Base-by-base conservation (phyloP, 2,329 filamentous ascomycete species). In the Diaporthe capsici region DNA sequence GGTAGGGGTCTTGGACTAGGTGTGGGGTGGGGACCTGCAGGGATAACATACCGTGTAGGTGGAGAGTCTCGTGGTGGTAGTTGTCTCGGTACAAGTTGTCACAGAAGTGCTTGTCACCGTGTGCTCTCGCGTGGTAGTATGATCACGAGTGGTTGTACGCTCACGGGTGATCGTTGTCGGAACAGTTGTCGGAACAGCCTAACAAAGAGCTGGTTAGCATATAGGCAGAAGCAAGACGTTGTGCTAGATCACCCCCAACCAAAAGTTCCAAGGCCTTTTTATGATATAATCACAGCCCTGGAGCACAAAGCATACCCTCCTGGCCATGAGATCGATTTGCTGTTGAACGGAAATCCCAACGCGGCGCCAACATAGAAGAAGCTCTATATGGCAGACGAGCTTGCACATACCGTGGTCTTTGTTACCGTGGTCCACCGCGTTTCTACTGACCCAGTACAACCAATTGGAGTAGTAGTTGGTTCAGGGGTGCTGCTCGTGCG, bases 1-100 rank as follows among this genome's bases (percentile, higher is more conserved):
- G 6, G 22, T 12, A 63, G 13, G 31, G 31, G 31, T 1, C 0
- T 25, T 49, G 15, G 7, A 1, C 5, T 49, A 20, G 20, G 13
- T 22, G 28, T 34, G 20, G 12, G 47, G 10, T 17, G 10, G 25
- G 34, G 2, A 6, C 1, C 12, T 15, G 28, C 20, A 3, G 1
- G 10, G 15, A 28, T 9, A 31, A 53, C 65, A 1, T 70, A 70
- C 65, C 49, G 15, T 31, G n/a, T 70, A 70, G 17, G 65, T 70
- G 49, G 65, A 70, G n/a, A 70, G 65, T 34, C 65, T 42, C 9
- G 65, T 70, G 22, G 31, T 70, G 4, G 65, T 70, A 55, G 65
- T 22, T 39, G 49, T 70, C 37, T 70, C 65, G 10, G 34, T 55
- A 39, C 65, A 70, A 4, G 65, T 70, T 39, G 65, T 70, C 65